These are phyloP conservation scores for Prunella vulgaris DNA, from an alignment of 257 asterid species.

Conservation along the genomic window DNA sequence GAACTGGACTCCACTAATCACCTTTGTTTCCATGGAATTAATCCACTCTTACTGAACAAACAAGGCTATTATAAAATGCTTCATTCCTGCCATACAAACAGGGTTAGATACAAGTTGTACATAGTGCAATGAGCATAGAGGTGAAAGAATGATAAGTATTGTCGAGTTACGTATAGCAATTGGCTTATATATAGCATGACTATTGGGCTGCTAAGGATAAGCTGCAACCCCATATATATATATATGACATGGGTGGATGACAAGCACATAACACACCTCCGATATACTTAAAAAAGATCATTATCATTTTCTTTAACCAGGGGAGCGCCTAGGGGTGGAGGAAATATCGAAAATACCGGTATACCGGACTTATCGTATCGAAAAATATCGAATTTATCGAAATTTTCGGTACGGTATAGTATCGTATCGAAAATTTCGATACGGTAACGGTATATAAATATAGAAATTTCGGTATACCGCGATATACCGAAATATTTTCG, in stretches of 20 bases:
- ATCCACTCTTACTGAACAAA: not conserved
- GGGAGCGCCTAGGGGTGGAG: too few species aligned
- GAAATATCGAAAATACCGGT: too few species aligned
- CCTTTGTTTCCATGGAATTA: slow-evolving; percentile 36
- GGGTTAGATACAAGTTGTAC: not conserved
- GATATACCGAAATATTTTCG: too few species aligned
- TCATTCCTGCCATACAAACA: slow-evolving; percentile 19
- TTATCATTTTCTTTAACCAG: too few species aligned
- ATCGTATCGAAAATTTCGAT: too few species aligned
- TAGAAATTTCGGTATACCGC: too few species aligned
- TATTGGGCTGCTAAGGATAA: not conserved
- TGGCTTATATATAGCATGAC: not conserved
- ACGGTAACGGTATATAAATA: too few species aligned
- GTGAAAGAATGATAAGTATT: not conserved
- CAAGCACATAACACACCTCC: too few species aligned
- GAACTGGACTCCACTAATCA: slow-evolving; percentile 44
- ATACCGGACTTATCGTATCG: too few species aligned
- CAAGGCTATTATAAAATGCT: slow-evolving; percentile 15
- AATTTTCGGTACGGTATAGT: too few species aligned
- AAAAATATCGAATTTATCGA: too few species aligned
- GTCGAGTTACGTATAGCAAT: not conserved
- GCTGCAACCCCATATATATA: not conserved
- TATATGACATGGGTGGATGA: not conserved
- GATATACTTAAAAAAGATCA: too few species aligned
- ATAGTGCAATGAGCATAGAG: not conserved